Evolutionary conservation across 139 green algal genomes (phyloP).

Genomic region (Coccomyxa sp.): DNA sequence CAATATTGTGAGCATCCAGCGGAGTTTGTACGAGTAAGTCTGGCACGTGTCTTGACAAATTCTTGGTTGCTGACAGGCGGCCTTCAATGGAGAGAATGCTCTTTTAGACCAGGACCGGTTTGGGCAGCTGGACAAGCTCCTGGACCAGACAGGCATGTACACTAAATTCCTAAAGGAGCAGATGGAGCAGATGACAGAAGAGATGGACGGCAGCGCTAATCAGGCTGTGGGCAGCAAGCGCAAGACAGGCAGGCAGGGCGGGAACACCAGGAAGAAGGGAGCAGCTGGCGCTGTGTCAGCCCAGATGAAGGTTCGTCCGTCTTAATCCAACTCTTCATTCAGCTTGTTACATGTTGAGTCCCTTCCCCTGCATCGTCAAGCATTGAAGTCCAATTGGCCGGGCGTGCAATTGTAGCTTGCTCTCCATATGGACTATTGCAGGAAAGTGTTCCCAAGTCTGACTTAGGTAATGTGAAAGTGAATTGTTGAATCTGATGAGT

Average conservation of each 20-base stretch:
- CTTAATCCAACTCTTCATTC: too few relatives aligned
- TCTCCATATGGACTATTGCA: neutral
- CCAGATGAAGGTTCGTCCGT: neutral
- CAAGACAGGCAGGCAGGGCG: constrained; percentile 19
- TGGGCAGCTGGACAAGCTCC: constrained; percentile 66
- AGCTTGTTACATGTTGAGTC: neutral
- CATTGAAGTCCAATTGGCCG: constrained; percentile 11
- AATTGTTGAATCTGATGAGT: neutral
- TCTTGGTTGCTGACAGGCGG: neutral
- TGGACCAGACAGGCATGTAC: constrained; percentile 77
- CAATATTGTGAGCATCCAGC: neutral
- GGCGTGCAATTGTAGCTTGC: constrained; percentile 11
- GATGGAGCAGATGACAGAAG: constrained; percentile 31
- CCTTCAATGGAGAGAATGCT: neutral
- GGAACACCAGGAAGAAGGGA: constrained; percentile 19
- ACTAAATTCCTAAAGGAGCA: constrained; percentile 83
- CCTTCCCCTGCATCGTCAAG: neutral
- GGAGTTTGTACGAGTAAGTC: neutral
- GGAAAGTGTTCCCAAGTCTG: neutral
- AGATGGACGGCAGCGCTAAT: neutral
- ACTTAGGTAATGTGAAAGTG: neutral
- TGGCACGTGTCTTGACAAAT: neutral
- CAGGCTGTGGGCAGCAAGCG: constrained; percentile 15
- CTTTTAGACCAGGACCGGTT: constrained; percentile 1
- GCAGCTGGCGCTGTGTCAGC: neutral